Evolutionary conservation across 106 monocot genomes (phyloP).

Genomic region (Dendrobium catenatum): DNA sequence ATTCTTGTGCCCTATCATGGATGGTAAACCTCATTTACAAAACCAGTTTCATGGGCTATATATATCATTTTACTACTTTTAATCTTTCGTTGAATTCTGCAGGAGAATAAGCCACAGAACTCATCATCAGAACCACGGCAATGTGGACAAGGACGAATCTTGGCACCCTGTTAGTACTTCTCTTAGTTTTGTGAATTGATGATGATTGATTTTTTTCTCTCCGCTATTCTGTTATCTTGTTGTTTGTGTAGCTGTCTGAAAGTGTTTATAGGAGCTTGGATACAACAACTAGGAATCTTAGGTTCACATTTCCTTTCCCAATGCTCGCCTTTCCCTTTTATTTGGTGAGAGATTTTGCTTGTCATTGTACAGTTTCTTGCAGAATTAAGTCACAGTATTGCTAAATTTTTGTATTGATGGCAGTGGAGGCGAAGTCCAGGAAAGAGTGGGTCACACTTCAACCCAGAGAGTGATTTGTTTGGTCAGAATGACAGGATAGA

Average conservation of each 20-base stretch:
- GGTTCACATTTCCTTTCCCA: slow-evolving; percentile 64
- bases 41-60: slow-evolving; percentile 28
- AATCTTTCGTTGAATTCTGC: slow-evolving; percentile 7
- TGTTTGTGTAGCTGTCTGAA: slow-evolving; percentile 41
- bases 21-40: slow-evolving; percentile 22
- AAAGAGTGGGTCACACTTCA: slow-evolving; percentile 72
- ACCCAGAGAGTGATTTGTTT: slow-evolving; percentile 61
- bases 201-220: neutral
- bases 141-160: slow-evolving; percentile 95
- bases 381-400: neutral
- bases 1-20: slow-evolving; percentile 84
- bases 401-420: neutral
- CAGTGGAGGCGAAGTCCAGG: slow-evolving; percentile 64
- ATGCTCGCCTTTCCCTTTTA: slow-evolving; percentile 73
- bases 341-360: slow-evolving; percentile 34
- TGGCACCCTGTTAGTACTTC: slow-evolving; percentile 77
- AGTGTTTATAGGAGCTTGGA: slow-evolving; percentile 52
- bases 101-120: slow-evolving; percentile 97
- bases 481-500: slow-evolving; percentile 36
- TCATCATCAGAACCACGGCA: slow-evolving; percentile 94
- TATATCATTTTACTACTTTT: slow-evolving; percentile 34
- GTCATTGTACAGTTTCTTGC: neutral
- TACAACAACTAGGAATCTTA: slow-evolving; percentile 22
- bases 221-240: neutral
- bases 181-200: neutral